phyloP scores from a whole-genome alignment of 257 asterid species.

The Paraleonurus japonicus region DNA sequence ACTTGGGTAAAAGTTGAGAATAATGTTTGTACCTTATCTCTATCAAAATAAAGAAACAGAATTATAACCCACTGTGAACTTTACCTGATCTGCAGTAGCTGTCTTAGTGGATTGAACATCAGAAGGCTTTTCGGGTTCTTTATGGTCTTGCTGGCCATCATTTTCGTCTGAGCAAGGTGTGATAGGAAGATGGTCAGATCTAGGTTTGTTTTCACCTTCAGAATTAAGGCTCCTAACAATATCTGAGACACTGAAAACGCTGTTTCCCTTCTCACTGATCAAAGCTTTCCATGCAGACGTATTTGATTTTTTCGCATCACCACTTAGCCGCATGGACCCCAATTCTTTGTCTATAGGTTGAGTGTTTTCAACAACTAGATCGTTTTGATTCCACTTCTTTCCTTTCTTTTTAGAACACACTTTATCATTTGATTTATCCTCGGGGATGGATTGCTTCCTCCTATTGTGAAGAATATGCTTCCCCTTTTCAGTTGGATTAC shows the following conservation, averaged over 20 bases:
- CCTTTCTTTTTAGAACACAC: conserved; percentile 26
- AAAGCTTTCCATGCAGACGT: conserved; percentile 49
- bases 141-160: conserved; percentile 22
- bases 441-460: conserved; percentile 42
- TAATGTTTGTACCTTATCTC: no score
- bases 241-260: conserved; percentile 49
- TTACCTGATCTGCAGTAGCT: no score
- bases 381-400: conserved; percentile 17
- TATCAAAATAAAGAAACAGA: no score
- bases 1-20: no score
- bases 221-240: conserved; percentile 33
- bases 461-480: conserved; percentile 41
- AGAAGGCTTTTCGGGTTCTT: conserved; percentile 26
- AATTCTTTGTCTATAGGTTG: conserved; percentile 25
- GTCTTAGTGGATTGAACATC: conserved; percentile 33
- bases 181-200: conserved; percentile 23
- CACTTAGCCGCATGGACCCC: conserved; percentile 26
- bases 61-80: no score
- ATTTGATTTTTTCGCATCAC: conserved; percentile 27
- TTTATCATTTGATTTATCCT: conserved; percentile 23
- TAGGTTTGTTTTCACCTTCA: conserved; percentile 28
- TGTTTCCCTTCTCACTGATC: conserved; percentile 33
- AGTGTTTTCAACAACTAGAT: conserved; percentile 16
- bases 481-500: conserved; percentile 27
- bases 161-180: conserved; percentile 18